A percentile compares a stretch with the other conserved stretches of the same genome.
phyloP scores from a whole-genome alignment of 257 asterid genomes.

The Ballota nigra region DNA sequence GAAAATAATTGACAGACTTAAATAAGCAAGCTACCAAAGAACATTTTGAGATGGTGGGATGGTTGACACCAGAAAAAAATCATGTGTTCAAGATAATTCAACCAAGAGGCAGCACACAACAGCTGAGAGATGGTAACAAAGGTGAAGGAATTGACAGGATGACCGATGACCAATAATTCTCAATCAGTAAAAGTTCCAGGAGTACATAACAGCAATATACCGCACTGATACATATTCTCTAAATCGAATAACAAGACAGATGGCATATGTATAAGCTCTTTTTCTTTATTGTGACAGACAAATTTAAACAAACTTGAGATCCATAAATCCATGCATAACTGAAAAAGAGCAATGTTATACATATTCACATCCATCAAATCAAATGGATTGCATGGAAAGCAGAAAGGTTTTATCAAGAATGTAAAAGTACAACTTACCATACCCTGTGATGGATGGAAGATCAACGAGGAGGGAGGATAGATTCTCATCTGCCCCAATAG shows the following conservation, averaged over 20 bases:
- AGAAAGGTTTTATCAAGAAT: constrained; percentile 12
- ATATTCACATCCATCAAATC: background rate
- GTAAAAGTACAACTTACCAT: constrained; percentile 56
- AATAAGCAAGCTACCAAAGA: constrained; percentile 14
- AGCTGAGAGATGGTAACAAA: background rate
- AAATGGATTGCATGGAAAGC: constrained; percentile 6
- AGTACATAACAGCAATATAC: background rate
- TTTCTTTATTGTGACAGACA: background rate
- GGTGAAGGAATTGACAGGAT: background rate
- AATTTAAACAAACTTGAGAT: background rate
- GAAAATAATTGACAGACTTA: constrained; percentile 11
- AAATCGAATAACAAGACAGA: background rate
- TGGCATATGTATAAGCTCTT: background rate
- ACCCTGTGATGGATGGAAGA: constrained; percentile 99
- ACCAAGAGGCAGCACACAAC: background rate
- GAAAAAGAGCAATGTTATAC: background rate
- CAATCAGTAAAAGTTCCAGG: background rate
- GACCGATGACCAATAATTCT: background rate
- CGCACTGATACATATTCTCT: background rate
- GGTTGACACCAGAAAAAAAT: constrained; percentile 7
- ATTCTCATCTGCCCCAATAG: constrained; percentile 68
- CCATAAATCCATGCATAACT: background rate
- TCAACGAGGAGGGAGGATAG: constrained; percentile 70
- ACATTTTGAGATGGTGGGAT: background rate
- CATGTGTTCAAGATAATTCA: background rate